Conservation (phyloP, 2,329 filamentous ascomycete genomes). For the Myriosclerotinia curreyana region DNA sequence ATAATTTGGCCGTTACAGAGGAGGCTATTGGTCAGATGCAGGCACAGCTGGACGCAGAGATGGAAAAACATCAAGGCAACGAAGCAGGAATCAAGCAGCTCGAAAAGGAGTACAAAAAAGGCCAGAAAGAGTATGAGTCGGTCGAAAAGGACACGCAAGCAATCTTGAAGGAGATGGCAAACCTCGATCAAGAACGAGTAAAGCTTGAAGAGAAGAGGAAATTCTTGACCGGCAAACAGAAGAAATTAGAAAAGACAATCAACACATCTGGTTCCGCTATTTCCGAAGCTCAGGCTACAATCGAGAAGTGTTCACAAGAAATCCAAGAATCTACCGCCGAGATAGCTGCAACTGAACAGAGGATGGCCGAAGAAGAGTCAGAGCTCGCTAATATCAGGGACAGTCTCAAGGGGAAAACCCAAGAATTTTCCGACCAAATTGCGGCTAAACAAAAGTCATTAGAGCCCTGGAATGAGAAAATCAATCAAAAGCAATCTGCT, state of each 20-base stretch:
- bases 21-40: constrained; percentile 93
- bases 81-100: constrained; percentile 88
- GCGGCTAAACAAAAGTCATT: constrained; percentile 87
- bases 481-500: constrained; percentile 91
- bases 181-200: constrained; percentile 93
- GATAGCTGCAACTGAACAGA: constrained; percentile 70
- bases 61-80: constrained; percentile 87
- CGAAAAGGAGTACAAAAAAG: constrained; percentile 77
- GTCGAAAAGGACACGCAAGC: constrained; percentile 79
- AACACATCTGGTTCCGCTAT: constrained; percentile 71
- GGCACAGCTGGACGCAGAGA: constrained; percentile 76
- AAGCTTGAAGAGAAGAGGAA: constrained; percentile 98
- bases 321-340: constrained; percentile 74
- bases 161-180: constrained; percentile 81
- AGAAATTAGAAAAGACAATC: constrained; percentile 90
- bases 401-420: constrained; percentile 89
- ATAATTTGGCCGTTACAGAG: constrained; percentile 83
- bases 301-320: constrained; percentile 74
- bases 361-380: constrained; percentile 74
- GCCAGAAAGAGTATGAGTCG: constrained; percentile 76
- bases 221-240: constrained; percentile 84
- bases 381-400: constrained; percentile 83
- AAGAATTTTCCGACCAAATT: constrained; percentile 90
- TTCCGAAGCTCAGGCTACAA: constrained; percentile 71
- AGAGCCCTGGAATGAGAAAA: constrained; percentile 95